Conservation (phyloP, 2,329 filamentous ascomycete species). For the Fusarium bulbicola region DNA sequence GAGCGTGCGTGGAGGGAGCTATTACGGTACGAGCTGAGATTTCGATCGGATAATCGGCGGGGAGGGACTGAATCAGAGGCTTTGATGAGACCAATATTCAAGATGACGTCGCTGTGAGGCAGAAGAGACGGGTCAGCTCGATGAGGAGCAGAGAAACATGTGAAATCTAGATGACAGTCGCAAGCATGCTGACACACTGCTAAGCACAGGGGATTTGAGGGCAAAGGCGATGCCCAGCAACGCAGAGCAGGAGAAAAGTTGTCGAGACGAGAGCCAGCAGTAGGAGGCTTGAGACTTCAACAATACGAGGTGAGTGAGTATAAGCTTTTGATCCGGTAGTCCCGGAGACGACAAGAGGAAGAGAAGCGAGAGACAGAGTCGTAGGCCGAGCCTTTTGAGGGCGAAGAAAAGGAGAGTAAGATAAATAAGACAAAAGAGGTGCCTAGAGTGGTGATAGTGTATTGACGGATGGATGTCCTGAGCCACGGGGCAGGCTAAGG, state of each 20-base stretch:
- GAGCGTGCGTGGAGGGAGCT: constrained; percentile 2
- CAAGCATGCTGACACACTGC: constrained; percentile 36
- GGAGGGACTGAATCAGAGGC: constrained; percentile 21
- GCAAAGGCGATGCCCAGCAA: constrained; percentile 25
- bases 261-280: not conserved
- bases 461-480: constrained; percentile 4
- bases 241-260: not conserved
- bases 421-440: constrained; percentile 1
- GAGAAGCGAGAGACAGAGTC: constrained; percentile 33
- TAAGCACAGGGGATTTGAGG: constrained; percentile 25
- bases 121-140: constrained; percentile 13
- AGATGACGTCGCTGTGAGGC: constrained; percentile 35
- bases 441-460: constrained; percentile 30
- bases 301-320: constrained; percentile 22
- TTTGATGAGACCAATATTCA: constrained; percentile 27
- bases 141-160: constrained; percentile 31
- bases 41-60: constrained; percentile 27
- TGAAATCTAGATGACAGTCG: constrained; percentile 37
- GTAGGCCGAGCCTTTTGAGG: not conserved
- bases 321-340: constrained; percentile 25
- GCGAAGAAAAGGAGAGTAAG: constrained; percentile 5
- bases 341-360: constrained; percentile 18
- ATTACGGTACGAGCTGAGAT: constrained; percentile 27
- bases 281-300: constrained; percentile 13
- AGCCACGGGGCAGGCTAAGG: not conserved